Base-by-base conservation (phyloP, 2,329 filamentous ascomycete species). In the Fusarium keratoplasticum region DNA sequence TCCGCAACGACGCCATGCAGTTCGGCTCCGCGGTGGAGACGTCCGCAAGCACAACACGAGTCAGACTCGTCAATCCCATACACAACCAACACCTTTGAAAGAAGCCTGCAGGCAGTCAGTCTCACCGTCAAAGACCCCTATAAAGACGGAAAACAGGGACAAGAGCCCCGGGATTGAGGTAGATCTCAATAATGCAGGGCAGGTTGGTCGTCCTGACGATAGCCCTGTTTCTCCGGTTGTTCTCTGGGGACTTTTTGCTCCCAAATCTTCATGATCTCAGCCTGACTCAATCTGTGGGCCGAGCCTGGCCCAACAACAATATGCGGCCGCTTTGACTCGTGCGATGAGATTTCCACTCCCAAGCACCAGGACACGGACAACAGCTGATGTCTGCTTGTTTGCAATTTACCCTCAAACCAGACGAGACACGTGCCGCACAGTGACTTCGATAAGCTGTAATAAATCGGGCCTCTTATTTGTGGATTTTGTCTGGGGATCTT, bases 21-120 rank as follows among this genome's bases (percentile, higher is more conserved):
- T 61, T 69, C 71, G 71, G 71, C 58, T 74, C 71, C 71, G 71
- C 71, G 61, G 71, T 74, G 71, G 71, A 54, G 58, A 52, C 55
- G 25, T 36, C 29, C 64, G 58, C 58, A 40, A 55, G 57, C 44
- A 52, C 13, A 35, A 50, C 54, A 25, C 63, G 71, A 74, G 61
- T 71, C 61, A 72, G 58, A 57, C 55, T 59, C 63, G 50, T 29
- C 33, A 71, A 68, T 6, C 22, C 42, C 47, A 44, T 27, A 31
- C 36, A 35, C 61, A 36, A 55, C 61, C 61, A 60, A 60, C 57
- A 59, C 6, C 13, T 35, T 9, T 36, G 3, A 1, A 4, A 29
- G 27, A 29, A 8, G 22, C 22, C 31, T 40, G 25, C 57, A 31
- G 3, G 20, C 14, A 11, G 13, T n/a, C 25, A 27, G 42, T 47